These are phyloP conservation scores for Oryza glumipatula DNA, from an alignment of 176 grass and related monocot species.

Conservation along the genomic window DNA sequence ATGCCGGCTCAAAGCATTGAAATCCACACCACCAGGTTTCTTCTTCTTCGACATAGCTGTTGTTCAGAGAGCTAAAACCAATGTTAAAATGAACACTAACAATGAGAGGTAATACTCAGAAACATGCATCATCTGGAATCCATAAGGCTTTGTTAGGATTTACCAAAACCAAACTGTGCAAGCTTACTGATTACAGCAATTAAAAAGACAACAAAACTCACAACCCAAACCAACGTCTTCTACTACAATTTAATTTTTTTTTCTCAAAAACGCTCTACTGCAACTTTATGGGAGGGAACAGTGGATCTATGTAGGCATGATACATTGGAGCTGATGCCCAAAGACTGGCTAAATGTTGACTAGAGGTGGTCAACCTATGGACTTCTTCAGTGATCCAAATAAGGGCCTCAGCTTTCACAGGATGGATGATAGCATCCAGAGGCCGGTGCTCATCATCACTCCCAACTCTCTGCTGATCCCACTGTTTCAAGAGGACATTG, in stretches of 20 bases:
- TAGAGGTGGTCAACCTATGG: constrained; percentile 66
- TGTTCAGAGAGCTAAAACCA: constrained; percentile 59
- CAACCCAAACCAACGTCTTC: background rate
- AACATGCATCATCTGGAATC: background rate
- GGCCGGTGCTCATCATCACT: constrained; percentile 47
- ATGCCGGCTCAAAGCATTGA: constrained; percentile 80
- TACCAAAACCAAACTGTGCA: constrained; percentile 24
- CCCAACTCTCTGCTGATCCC: constrained; percentile 71
- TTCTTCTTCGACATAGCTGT: constrained; percentile 64
- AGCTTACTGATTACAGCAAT: constrained; percentile 24
- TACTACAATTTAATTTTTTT: constrained; percentile 15
- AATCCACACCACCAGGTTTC: constrained; percentile 71
- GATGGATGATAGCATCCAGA: constrained; percentile 74
- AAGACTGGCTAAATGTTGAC: constrained; percentile 56
- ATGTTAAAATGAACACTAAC: constrained; percentile 38
- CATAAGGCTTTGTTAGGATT: constrained; percentile 14
- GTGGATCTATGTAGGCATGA: constrained; percentile 70
- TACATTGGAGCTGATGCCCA: constrained; percentile 76
- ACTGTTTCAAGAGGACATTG: constrained; percentile 69
- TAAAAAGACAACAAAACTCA: background rate
- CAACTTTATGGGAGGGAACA: constrained; percentile 46
- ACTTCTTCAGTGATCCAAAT: constrained; percentile 81
- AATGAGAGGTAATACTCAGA: constrained; percentile 1
- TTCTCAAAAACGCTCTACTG: no score
- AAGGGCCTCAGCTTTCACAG: constrained; percentile 72